Evolutionary conservation across 2,329 filamentous ascomycete genomes (phyloP), one percentile per base, ranked within the genome.

Genomic region (Tolypocladium tropicale): DNA sequence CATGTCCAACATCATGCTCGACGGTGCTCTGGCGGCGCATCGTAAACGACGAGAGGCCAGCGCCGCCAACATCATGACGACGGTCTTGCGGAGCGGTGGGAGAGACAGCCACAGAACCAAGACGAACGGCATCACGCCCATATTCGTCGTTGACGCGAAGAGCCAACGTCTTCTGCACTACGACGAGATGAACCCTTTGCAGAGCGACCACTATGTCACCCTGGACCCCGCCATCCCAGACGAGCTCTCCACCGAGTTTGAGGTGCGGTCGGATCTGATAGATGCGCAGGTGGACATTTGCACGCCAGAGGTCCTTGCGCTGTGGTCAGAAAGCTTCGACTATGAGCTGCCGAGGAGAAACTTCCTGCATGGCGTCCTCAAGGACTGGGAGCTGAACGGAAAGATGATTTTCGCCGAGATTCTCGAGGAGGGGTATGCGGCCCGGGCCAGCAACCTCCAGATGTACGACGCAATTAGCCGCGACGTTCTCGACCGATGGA

Each of bases 321-420:
- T 97, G 56, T 99, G 94, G 90, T 94, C 91, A 10, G 94, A 99
- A 72, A 96, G 92, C 67, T 99, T 97, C 65, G 93, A 99, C 70
- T 97, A 96, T 70, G 91, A 96, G 69, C 80, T 91, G 9, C 90
- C 93, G 1, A 83, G 92, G 55, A 87, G 86, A 64, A 90, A 95
- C 65, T 96, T 96, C 65, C 74, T 99, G 37, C 89, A 92, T 68
- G 92, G 92, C 57, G 91, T 97, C 1, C 76, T 99, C 55, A 96
- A 96, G 74, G 94, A 99, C 69, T 96, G 90, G 76, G 94, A 99
- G 68, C 78, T 97, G 56, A 97, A 97, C 70, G 92, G 92, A 57
- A 96, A 97, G 75, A 91, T 90, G n/a, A 90, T 99, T 54, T 91
- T 96, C 69, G 88, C 90, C 2, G 88, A 97, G 64, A 86, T 97